Evolutionary conservation across 176 grass and related monocot species (phyloP).

Genomic region (Echinochloa phyllopogon): DNA sequence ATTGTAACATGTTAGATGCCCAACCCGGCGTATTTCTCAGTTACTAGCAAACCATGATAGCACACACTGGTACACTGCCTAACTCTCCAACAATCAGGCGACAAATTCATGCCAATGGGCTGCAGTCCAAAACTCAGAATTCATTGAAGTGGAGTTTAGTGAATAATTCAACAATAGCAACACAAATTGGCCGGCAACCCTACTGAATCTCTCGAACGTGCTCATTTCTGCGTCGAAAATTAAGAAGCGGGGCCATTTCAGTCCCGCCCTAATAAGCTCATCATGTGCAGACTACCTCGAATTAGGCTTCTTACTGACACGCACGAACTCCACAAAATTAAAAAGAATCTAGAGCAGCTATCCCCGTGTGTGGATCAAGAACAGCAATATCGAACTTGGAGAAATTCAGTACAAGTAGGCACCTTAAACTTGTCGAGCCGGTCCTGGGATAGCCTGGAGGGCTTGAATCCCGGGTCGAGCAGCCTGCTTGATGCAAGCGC

Average conservation of each 20-base stretch:
- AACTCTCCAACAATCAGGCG: neutral
- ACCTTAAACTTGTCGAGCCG: conserved; percentile 82
- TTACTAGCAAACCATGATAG: neutral
- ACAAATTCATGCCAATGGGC: neutral
- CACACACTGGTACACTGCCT: neutral
- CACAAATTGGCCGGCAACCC: neutral
- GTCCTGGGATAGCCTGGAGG: conserved; percentile 65
- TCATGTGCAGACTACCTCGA: neutral
- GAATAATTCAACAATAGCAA: neutral
- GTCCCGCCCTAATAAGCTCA: neutral
- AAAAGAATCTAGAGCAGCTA: conserved; percentile 16
- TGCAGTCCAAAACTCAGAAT: neutral
- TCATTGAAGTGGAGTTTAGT: neutral
- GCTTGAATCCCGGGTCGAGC: conserved; percentile 66
- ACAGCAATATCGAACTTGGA: neutral
- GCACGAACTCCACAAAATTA: neutral
- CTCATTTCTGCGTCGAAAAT: neutral
- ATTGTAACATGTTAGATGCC: neutral
- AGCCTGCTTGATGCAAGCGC: conserved; percentile 57
- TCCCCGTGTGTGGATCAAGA: neutral
- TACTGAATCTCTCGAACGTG: neutral
- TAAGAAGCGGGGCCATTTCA: neutral
- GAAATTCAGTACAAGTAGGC: conserved; percentile 20
- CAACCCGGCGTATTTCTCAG: neutral
- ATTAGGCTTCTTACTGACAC: neutral